A percentile compares a stretch with the other conserved stretches of the same genome.
Conservation (phyloP, 2,329 filamentous ascomycete species). For the Fusarium citri region DNA sequence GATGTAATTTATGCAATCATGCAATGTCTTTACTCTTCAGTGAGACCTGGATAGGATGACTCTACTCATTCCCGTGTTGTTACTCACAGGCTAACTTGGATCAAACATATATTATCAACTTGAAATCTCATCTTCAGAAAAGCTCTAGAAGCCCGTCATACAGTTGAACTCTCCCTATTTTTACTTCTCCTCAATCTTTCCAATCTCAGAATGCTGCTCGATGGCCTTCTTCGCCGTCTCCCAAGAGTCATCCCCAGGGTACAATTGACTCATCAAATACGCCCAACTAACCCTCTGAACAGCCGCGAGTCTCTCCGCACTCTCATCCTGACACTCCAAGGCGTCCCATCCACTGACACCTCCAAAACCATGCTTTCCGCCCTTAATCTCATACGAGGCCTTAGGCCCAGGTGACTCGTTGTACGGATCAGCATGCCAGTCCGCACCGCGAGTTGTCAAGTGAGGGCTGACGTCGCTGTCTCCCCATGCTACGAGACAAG, state of each 20-base stretch:
- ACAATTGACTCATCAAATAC: conserved; percentile 41
- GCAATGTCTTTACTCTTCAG: too few relatives aligned
- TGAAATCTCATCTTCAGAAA: too few relatives aligned
- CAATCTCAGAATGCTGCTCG: conserved; percentile 21
- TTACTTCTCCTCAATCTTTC: conserved; percentile 37
- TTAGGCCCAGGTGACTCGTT: conserved; percentile 32
- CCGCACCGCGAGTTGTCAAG: conserved; percentile 36
- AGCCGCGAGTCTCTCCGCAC: conserved; percentile 35
- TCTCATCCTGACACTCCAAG: conserved; percentile 42
- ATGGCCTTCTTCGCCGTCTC: conserved; percentile 31
- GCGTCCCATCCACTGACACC: conserved; percentile 46
- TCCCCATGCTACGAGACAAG: conserved; percentile 42
- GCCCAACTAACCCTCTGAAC: conserved; percentile 45
- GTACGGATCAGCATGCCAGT: conserved; percentile 45
- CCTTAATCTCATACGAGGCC: conserved; percentile 33
- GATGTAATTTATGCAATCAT: too few relatives aligned
- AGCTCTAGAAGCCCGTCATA: too few relatives aligned
- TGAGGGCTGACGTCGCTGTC: conserved; percentile 40
- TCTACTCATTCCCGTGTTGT: too few relatives aligned
- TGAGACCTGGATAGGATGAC: too few relatives aligned
- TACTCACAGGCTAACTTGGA: too few relatives aligned
- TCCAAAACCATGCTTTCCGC: conserved; percentile 44
- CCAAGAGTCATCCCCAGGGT: conserved; percentile 37
- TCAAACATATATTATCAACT: too few relatives aligned
- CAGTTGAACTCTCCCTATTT: too few relatives aligned